phyloP scores from a whole-genome alignment of 2,329 filamentous ascomycete genomes.

The Colletotrichum sublineola region DNA sequence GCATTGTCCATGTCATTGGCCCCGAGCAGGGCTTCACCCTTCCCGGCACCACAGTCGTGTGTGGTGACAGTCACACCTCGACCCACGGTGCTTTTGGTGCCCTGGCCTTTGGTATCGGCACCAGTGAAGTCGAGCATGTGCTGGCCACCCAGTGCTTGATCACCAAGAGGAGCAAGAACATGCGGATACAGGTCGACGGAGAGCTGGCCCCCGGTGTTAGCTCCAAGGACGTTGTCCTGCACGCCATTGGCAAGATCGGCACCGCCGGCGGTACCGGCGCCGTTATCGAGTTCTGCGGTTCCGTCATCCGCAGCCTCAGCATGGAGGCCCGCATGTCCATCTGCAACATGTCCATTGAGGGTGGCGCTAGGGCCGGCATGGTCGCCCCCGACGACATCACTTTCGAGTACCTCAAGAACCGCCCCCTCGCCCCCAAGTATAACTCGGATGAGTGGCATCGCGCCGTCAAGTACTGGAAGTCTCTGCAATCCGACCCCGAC shows the following conservation, averaged over 20 bases:
- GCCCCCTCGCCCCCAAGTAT: conserved; percentile 86
- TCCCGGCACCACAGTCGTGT: conserved; percentile 95
- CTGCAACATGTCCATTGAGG: conserved; percentile 99
- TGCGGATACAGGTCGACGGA: conserved; percentile 96
- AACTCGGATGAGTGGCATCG: conserved; percentile 91
- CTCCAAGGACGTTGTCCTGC: conserved; percentile 94
- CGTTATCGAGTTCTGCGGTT: conserved; percentile 98
- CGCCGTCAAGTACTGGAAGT: conserved; percentile 89
- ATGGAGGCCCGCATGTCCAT: conserved; percentile 99
- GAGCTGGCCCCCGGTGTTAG: conserved; percentile 90
- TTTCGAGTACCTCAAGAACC: conserved; percentile 94
- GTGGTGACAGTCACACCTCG: conserved; percentile 97
- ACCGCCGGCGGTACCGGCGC: conserved; percentile 94
- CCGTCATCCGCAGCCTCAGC: conserved; percentile 87
- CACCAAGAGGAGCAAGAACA: conserved; percentile 97
- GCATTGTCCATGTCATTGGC: conserved; percentile 98
- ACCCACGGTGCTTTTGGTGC: conserved; percentile 97
- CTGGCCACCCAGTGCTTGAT: conserved; percentile 96
- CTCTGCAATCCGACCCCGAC: conserved; percentile 85
- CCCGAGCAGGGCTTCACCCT: conserved; percentile 99
- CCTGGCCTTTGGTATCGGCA: conserved; percentile 96
- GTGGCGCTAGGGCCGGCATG: conserved; percentile 94
- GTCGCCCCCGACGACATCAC: conserved; percentile 94
- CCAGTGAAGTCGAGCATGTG: conserved; percentile 98
- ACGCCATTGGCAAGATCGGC: conserved; percentile 93